phyloP scores from a whole-genome alignment of 1,284 basidiomycete genomes.

The Mycosarcoma maydis region DNA sequence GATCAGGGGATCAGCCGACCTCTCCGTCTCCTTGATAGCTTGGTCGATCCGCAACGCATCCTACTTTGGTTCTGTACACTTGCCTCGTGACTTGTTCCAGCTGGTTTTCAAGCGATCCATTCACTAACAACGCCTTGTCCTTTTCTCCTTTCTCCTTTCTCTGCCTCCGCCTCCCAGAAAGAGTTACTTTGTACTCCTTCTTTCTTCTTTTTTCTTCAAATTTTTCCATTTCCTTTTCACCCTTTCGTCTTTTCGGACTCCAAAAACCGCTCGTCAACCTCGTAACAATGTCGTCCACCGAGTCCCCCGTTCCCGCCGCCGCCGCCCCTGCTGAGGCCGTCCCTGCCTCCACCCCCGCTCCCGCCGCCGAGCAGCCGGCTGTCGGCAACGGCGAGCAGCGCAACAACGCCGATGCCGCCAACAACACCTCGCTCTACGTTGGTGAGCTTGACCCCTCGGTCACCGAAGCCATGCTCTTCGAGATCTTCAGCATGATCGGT shows the following conservation, averaged over 20 bases:
- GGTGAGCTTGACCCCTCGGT: constrained; percentile 98
- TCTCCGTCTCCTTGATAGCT: too few species aligned
- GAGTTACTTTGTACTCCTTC: constrained; percentile 30
- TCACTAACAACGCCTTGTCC: too few species aligned
- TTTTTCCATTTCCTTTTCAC: background rate
- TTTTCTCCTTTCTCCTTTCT: background rate
- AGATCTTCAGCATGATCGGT: constrained; percentile 99
- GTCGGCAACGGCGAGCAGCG: constrained; percentile 42
- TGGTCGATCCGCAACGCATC: too few species aligned
- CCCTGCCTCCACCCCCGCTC: constrained; percentile 33
- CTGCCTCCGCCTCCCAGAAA: constrained; percentile 22
- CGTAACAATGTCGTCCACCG: constrained; percentile 53
- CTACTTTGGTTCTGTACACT: too few species aligned
- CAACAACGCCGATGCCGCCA: constrained; percentile 48
- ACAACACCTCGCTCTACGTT: constrained; percentile 88
- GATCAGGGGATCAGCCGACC: too few species aligned
- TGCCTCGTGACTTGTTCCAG: too few species aligned
- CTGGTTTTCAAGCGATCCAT: too few species aligned
- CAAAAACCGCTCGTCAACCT: constrained; percentile 10
- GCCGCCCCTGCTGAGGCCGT: constrained; percentile 48
- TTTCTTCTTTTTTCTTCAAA: constrained; percentile 12
- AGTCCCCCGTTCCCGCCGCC: constrained; percentile 47
- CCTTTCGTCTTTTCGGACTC: constrained; percentile 2
- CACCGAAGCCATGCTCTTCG: constrained; percentile 99
- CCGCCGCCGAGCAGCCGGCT: constrained; percentile 61